These are phyloP conservation scores for Phytophthora boehmeriae DNA, from an alignment of 352 stramenopile species.

Conservation along the genomic window DNA sequence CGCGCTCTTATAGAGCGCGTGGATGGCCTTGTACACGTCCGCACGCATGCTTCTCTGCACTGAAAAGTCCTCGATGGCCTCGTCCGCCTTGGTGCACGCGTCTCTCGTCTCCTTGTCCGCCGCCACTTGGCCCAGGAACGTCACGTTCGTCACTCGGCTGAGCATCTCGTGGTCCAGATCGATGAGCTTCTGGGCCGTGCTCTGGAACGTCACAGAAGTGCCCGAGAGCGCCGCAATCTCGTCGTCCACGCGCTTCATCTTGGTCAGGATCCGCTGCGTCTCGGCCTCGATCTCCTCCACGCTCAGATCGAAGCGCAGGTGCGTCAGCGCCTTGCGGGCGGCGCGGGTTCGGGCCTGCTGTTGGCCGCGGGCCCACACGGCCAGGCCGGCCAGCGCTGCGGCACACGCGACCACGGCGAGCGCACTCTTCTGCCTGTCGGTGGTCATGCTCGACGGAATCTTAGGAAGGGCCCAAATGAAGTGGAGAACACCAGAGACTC, in stretches of 20 bases:
- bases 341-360: conserved; percentile 46
- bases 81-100: conserved; percentile 81
- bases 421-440: conserved; percentile 68
- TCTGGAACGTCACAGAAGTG: conserved; percentile 58
- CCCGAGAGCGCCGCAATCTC: conserved; percentile 55
- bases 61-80: conserved; percentile 76
- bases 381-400: conserved; percentile 52
- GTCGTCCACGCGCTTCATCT: conserved; percentile 81
- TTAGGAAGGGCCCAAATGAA: conserved; percentile 8
- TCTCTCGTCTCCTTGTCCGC: conserved; percentile 71
- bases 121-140: conserved; percentile 85
- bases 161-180: conserved; percentile 88
- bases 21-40: conserved; percentile 84
- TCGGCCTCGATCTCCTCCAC: conserved; percentile 74
- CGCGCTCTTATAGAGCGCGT: conserved; percentile 54
- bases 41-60: conserved; percentile 83
- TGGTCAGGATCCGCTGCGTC: conserved; percentile 62
- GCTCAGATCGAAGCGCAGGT: conserved; percentile 77
- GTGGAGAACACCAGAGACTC: conserved; percentile 5
- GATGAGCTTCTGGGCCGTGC: conserved; percentile 78
- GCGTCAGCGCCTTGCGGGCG: conserved; percentile 61
- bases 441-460: conserved; percentile 27
- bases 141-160: conserved; percentile 81
- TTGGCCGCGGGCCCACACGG: conserved; percentile 53
- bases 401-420: conserved; percentile 58